Conservation (phyloP, 345 rosid genomes). For the Gossypium rotundifolium region DNA sequence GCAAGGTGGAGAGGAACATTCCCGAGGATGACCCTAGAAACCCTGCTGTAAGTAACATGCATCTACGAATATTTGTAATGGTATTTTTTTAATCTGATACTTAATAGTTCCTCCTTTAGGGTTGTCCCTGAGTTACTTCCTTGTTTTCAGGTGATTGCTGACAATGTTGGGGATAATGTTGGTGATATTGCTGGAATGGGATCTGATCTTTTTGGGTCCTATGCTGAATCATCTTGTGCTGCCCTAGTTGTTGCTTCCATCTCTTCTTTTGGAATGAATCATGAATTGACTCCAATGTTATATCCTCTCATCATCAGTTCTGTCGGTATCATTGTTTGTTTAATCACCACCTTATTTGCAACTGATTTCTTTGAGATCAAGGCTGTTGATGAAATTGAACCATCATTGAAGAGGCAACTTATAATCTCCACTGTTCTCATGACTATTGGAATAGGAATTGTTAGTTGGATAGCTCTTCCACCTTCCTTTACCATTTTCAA, state of each 20-base stretch:
- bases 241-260: slow-evolving; percentile 75
- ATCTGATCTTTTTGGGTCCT: slow-evolving; percentile 73
- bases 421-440: slow-evolving; percentile 65
- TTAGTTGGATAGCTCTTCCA: slow-evolving; percentile 60
- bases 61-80: neutral
- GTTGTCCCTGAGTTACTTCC: slow-evolving; percentile 7
- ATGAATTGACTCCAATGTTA: slow-evolving; percentile 59
- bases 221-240: slow-evolving; percentile 76
- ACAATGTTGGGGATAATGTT: slow-evolving; percentile 81
- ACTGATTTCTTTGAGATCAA: slow-evolving; percentile 71
- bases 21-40: slow-evolving; percentile 86
- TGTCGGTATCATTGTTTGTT: slow-evolving; percentile 58
- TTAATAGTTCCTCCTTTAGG: neutral
- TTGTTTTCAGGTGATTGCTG: slow-evolving; percentile 64
- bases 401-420: slow-evolving; percentile 62
- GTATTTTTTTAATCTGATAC: neutral
- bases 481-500: slow-evolving; percentile 67
- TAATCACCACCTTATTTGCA: slow-evolving; percentile 69
- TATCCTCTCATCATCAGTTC: slow-evolving; percentile 71
- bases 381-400: slow-evolving; percentile 64
- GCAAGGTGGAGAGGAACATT: slow-evolving; percentile 73
- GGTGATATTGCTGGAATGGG: slow-evolving; percentile 91
- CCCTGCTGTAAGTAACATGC: slow-evolving; percentile 57
- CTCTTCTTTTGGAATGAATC: slow-evolving; percentile 65
- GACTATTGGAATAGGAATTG: slow-evolving; percentile 57